Evolutionary conservation across 1,284 basidiomycete species (phyloP).

Genomic region (Papiliotrema terrestris): DNA sequence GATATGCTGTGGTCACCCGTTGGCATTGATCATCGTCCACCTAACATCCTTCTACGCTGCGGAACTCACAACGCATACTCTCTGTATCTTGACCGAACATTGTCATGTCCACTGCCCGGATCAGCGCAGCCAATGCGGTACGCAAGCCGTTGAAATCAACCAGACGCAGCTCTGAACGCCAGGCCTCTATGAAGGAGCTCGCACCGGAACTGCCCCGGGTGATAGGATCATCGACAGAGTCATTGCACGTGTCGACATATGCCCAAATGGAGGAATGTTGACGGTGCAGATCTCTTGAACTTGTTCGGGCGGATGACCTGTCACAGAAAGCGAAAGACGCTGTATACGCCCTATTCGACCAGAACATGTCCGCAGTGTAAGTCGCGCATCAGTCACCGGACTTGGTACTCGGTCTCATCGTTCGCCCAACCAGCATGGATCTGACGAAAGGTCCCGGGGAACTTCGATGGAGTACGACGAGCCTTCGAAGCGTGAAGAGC

Average conservation of each 20-base stretch:
- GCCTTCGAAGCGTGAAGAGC: slow-evolving; percentile 34
- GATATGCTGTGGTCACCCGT: too few relatives aligned
- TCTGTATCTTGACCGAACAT: neutral
- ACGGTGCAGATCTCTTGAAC: neutral
- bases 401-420: neutral
- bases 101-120: neutral
- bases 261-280: neutral
- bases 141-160: neutral
- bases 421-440: neutral
- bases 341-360: slow-evolving; percentile 32
- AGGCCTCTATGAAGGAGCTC: neutral
- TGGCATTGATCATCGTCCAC: neutral
- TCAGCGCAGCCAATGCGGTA: neutral
- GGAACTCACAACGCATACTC: neutral
- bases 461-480: slow-evolving; percentile 27
- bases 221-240: neutral
- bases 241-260: neutral
- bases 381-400: neutral
- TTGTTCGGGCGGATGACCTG: neutral
- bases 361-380: slow-evolving; percentile 35
- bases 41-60: neutral
- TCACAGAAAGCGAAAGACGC: slow-evolving; percentile 10
- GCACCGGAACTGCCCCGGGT: neutral
- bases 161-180: neutral
- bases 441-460: slow-evolving; percentile 7